Conservation (phyloP, 106 monocot genomes). For the Narthecium ossifragum region DNA sequence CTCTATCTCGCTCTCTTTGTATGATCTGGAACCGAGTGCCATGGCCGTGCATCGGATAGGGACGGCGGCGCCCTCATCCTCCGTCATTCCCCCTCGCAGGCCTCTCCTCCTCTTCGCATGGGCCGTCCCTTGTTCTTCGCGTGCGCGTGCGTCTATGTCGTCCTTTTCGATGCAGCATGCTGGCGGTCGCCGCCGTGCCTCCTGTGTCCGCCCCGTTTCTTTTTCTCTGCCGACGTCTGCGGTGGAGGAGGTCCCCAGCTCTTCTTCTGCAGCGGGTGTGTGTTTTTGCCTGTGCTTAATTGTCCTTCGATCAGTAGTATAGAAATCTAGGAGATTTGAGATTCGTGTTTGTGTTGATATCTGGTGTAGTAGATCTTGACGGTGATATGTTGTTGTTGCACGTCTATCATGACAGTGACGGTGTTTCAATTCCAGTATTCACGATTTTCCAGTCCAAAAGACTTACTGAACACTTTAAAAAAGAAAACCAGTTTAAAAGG, state of each 20-base stretch:
- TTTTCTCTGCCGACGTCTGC: conserved; percentile 1
- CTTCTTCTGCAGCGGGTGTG: neutral
- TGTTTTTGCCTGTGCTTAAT: neutral
- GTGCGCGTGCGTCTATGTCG: neutral
- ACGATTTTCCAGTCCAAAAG: too few species aligned
- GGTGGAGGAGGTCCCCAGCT: conserved; percentile 7
- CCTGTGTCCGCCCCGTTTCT: neutral
- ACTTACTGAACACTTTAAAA: too few species aligned
- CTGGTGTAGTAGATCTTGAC: too few species aligned
- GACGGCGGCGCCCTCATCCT: conserved; percentile 17
- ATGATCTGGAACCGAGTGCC: neutral
- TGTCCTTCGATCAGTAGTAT: neutral
- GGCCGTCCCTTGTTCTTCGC: neutral
- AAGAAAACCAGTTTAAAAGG: too few species aligned
- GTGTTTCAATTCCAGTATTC: too few species aligned
- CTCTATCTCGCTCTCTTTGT: neutral
- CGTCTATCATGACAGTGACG: too few species aligned
- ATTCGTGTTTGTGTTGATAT: neutral
- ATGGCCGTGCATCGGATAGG: conserved; percentile 16
- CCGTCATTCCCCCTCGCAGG: conserved; percentile 2
- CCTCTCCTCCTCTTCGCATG: neutral
- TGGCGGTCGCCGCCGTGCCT: neutral
- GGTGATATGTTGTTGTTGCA: too few species aligned
- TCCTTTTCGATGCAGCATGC: too few species aligned
- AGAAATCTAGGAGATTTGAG: neutral